Evolutionary conservation across 2,329 filamentous ascomycete species (phyloP).

Genomic region (Penicillium sp.): DNA sequence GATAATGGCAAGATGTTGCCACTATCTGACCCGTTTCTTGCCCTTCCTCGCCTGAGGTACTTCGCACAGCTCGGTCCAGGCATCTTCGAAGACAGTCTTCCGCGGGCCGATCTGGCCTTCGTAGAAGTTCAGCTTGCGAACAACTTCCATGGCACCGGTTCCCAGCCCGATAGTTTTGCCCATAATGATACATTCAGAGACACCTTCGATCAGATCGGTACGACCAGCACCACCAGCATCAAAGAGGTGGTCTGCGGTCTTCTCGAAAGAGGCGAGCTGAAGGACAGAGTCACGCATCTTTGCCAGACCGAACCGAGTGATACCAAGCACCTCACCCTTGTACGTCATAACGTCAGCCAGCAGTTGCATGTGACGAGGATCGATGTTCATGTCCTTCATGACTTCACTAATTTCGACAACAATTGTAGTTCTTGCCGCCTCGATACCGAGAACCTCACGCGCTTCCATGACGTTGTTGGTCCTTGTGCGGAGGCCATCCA

Average conservation of each 20-base stretch:
- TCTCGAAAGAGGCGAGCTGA: conserved; percentile 94
- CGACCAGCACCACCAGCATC: conserved; percentile 92
- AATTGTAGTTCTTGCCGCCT: conserved; percentile 88
- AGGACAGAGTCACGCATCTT: conserved; percentile 96
- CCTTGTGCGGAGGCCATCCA: conserved; percentile 71
- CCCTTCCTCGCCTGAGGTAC: conserved; percentile 13
- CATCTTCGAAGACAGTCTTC: conserved; percentile 68
- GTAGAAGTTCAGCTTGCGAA: conserved; percentile 70
- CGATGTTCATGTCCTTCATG: conserved; percentile 93
- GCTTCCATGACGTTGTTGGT: conserved; percentile 92
- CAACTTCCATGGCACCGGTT: conserved; percentile 88
- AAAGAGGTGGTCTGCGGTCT: conserved; percentile 96
- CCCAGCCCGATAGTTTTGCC: conserved; percentile 91
- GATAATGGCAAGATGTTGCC: background rate
- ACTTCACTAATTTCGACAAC: conserved; percentile 83
- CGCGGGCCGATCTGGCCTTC: conserved; percentile 60
- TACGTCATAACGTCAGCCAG: conserved; percentile 98
- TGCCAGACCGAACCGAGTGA: conserved; percentile 91
- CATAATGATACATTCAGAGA: conserved; percentile 97
- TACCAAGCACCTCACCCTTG: conserved; percentile 94
- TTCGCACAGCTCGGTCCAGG: conserved; percentile 38
- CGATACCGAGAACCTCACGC: conserved; percentile 84
- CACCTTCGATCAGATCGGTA: conserved; percentile 86
- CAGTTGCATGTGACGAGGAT: conserved; percentile 96
- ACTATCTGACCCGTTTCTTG: conserved; percentile 19